Conservation (phyloP, 352 stramenopile species). For the Phytophthora ohioensis region DNA sequence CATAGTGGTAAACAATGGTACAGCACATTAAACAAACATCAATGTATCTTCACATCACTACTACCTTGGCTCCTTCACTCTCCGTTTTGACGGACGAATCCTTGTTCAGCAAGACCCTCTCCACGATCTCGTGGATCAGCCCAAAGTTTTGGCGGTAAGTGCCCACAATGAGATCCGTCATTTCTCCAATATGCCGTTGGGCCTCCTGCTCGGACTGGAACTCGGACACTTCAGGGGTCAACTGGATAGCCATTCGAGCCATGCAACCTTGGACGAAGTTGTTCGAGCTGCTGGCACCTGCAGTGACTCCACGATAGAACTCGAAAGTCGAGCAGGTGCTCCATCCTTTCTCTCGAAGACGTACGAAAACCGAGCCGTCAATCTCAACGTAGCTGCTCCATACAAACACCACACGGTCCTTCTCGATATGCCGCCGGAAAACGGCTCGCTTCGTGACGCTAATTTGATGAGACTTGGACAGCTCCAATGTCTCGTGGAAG, state of each 20-base stretch:
- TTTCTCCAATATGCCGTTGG: constrained; percentile 32
- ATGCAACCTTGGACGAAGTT: constrained; percentile 31
- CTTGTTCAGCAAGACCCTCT: constrained; percentile 22
- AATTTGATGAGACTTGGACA: constrained; percentile 26
- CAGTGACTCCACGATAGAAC: constrained; percentile 25
- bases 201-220: constrained; percentile 30
- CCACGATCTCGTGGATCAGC: constrained; percentile 29
- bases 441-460: constrained; percentile 30
- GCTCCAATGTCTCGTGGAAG: constrained; percentile 28
- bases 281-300: constrained; percentile 12
- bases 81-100: neutral
- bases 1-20: too few species aligned
- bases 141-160: constrained; percentile 37
- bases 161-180: constrained; percentile 40
- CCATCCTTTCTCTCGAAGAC: constrained; percentile 46
- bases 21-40: neutral
- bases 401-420: constrained; percentile 40
- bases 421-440: constrained; percentile 38
- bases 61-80: neutral
- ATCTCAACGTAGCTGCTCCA: constrained; percentile 45
- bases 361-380: constrained; percentile 32
- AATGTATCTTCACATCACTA: neutral
- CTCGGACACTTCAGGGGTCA: constrained; percentile 34
- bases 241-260: constrained; percentile 29
- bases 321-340: constrained; percentile 36